Conservation (phyloP, 1,284 basidiomycete species). For the Rhizoctonia solani region DNA sequence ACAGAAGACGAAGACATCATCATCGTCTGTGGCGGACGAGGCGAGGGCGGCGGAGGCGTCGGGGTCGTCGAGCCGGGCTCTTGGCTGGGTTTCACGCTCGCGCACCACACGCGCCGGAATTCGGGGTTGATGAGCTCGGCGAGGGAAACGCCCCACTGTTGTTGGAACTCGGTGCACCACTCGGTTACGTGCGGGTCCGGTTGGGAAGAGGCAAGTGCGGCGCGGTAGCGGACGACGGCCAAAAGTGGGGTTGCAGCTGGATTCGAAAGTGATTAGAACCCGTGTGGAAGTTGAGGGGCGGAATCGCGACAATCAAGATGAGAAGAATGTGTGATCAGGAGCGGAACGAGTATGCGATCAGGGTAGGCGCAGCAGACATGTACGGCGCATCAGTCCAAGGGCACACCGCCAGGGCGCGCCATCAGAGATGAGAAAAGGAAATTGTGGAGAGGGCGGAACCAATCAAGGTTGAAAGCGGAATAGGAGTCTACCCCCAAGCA, state of each 20-base stretch:
- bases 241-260: constrained; percentile 25
- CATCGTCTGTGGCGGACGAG: background rate
- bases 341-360: too few relatives aligned
- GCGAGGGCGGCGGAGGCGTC: background rate
- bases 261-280: background rate
- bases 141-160: constrained; percentile 36
- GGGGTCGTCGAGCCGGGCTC: background rate
- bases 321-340: too few relatives aligned
- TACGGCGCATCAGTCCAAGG: too few relatives aligned
- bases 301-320: too few relatives aligned
- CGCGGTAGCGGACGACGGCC: constrained; percentile 24
- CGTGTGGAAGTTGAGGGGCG: background rate
- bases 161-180: constrained; percentile 37
- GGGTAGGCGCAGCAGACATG: too few relatives aligned
- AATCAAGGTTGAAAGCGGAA: too few relatives aligned
- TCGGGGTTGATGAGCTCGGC: constrained; percentile 34
- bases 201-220: constrained; percentile 12
- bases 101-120: constrained; percentile 36
- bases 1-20: background rate
- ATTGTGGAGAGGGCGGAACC: too few relatives aligned
- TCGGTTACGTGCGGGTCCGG: constrained; percentile 34
- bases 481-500: too few relatives aligned
- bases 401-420: too few relatives aligned
- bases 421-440: too few relatives aligned
- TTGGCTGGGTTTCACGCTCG: background rate